Evolutionary conservation across 1,139 yeast genomes (phyloP).

Genomic region (Lodderomyces pseudojiufengensis): DNA sequence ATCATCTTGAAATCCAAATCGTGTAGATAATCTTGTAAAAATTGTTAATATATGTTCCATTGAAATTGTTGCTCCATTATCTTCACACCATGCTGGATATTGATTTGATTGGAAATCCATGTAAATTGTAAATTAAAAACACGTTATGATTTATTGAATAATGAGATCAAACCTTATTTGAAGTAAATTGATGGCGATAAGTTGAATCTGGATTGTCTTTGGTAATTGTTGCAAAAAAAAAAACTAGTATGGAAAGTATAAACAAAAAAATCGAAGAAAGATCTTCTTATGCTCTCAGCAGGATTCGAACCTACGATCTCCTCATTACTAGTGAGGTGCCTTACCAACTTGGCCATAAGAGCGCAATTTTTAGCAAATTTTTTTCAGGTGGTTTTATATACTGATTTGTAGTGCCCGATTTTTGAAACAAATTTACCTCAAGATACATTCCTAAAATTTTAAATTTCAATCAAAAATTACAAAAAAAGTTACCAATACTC

Average conservation of each 20-base stretch:
- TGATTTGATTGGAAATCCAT: slow-evolving; percentile 4
- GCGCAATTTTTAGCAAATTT: slow-evolving; percentile 14
- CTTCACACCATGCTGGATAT: slow-evolving; percentile 35
- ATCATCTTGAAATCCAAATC: slow-evolving; percentile 36
- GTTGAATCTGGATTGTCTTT: too few species aligned
- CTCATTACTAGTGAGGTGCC: slow-evolving; percentile 92
- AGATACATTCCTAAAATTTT: too few species aligned
- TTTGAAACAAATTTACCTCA: too few species aligned
- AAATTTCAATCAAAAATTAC: too few species aligned
- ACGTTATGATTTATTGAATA: slow-evolving; percentile 1
- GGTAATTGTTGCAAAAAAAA: background rate
- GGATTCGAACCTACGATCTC: slow-evolving; percentile 88
- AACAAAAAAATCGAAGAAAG: background rate
- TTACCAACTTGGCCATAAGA: slow-evolving; percentile 82
- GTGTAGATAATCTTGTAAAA: slow-evolving; percentile 18
- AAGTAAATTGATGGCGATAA: background rate
- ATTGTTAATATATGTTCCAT: slow-evolving; percentile 19
- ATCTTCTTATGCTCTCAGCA: slow-evolving; percentile 57
- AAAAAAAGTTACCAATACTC: too few species aligned
- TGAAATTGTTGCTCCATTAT: slow-evolving; percentile 26
- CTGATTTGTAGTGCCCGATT: too few species aligned
- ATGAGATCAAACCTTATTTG: background rate
- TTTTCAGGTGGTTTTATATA: too few species aligned
- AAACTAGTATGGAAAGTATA: background rate
- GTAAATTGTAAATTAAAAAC: background rate